phyloP scores from a whole-genome alignment of 495 filamentous ascomycete species.

The Penicillium coffeae region DNA sequence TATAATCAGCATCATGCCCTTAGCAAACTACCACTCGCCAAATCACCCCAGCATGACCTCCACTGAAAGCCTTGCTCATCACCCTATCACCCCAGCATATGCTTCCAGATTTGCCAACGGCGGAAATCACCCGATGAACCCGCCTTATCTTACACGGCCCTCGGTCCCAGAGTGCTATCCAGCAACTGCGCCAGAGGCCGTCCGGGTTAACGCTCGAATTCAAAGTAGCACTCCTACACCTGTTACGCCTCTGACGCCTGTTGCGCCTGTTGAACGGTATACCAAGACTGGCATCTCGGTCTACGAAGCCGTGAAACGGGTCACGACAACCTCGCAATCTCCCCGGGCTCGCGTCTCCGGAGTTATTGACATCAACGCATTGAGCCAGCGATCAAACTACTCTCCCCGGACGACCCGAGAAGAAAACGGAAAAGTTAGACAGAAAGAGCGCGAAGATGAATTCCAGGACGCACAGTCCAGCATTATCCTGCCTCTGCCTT shows the following conservation, averaged over 20 bases:
- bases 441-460: neutral
- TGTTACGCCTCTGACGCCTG: no score
- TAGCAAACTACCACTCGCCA: conserved; percentile 13
- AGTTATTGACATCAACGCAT: neutral
- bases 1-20: conserved; percentile 12
- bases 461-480: neutral
- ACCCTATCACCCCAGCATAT: neutral
- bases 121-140: neutral
- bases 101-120: neutral
- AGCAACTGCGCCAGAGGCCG: neutral
- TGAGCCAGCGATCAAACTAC: neutral
- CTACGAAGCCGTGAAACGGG: conserved; percentile 6
- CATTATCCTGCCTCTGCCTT: neutral
- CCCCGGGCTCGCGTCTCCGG: neutral
- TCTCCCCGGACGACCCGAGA: neutral
- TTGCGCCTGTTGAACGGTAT: neutral
- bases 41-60: conserved; percentile 2
- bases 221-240: no score
- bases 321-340: neutral
- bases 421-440: neutral
- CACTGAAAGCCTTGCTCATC: neutral
- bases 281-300: neutral
- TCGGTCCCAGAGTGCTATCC: conserved; percentile 6
- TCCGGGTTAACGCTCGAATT: neutral
- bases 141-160: neutral